Evolutionary conservation across 768 basidiomycete species (phyloP), one percentile per base, ranked within the genome.

Genomic region (Kwoniella dejecticola): DNA sequence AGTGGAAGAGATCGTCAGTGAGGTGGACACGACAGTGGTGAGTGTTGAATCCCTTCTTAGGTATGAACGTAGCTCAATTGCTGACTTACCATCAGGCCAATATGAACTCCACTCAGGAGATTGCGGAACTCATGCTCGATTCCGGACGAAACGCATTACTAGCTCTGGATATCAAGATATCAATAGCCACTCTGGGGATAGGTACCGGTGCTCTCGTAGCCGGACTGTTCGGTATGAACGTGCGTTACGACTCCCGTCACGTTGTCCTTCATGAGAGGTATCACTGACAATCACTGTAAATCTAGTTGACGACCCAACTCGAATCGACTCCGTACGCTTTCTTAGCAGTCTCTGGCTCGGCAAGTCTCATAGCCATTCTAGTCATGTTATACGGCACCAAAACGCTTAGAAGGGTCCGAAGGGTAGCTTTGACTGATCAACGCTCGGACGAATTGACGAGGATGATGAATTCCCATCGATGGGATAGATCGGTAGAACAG

Each of bases 31-130:
- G 62, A 91, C 88, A 3, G 86, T 91, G 75, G 90, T 90, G 70
- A 57, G 82, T 75, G 33, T n/a, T n/a, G n/a, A n/a, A n/a, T n/a
- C n/a, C n/a, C n/a, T n/a, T n/a, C n/a, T n/a, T n/a, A n/a, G n/a
- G n/a, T n/a, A n/a, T n/a, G n/a, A n/a, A n/a, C n/a, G n/a, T n/a
- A n/a, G 23, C 13, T 38, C 47, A 33, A 6, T 21, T 17, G 21
- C 3, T 31, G 45, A 23, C 2, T 56, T 13, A 54, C 23, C 15
- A 7, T 15, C 65, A 91, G 91, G 85, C 84, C 56, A 97, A 98
- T 75, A 90, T 98, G 38, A 89, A 93, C 80, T 92, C 93, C 12
- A 98, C 95, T 0, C 95, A 97, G 81, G 95, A 98, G 80, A 97
- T 98, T 54, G 91, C 95, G 1, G 95, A 98, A 79, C 84, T 98